Evolutionary conservation across 805 yeast genomes (phyloP), one percentile per base, ranked within the genome.

Genomic region (Lachancea lanzarotensis): DNA sequence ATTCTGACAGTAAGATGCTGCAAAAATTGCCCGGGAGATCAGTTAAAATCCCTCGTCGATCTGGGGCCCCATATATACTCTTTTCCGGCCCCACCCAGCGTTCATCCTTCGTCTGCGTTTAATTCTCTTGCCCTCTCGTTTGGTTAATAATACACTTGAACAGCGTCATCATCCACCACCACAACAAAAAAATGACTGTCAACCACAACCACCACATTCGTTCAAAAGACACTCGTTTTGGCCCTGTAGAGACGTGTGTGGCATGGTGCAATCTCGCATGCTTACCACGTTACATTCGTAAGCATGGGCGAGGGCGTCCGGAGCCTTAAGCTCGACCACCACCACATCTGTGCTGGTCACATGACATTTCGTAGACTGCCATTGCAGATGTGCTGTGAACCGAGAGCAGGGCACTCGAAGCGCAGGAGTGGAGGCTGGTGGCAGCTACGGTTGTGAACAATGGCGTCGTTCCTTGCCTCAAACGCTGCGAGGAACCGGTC

Each of bases 301-400:
- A 22, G 4, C 25, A 22, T 22, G 25, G 25, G n/a, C n/a, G n/a
- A n/a, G n/a, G n/a, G n/a, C n/a, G n/a, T n/a, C n/a, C n/a, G n/a
- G n/a, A n/a, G n/a, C n/a, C n/a, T n/a, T n/a, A n/a, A 6, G 25
- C 25, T 22, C 25, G 25, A 22, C 25, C 25, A 22, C 25, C 25
- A 22, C 36, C 33, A 30, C 33, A 30, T 30, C 33, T 22, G 25
- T 22, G 25, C 25, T 27, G 25, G 20, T 38, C 41, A 38, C 35
- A 30, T 38, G 41, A 38, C 41, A 38, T 38, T 38, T 38, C 41
- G 35, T 29, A 30, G 25, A 38, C 35, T 16, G 41, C 34, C 41
- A 38, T 38, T 12, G 9, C 13, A 6, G 34, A 11, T 11, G 5
- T 20, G 17, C n/a, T 12, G 27, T 38, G 41, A 16, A 38, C 41